Evolutionary conservation across 192 early-diverging fungal genomes (phyloP).

Genomic region (Mortierella alpina): DNA sequence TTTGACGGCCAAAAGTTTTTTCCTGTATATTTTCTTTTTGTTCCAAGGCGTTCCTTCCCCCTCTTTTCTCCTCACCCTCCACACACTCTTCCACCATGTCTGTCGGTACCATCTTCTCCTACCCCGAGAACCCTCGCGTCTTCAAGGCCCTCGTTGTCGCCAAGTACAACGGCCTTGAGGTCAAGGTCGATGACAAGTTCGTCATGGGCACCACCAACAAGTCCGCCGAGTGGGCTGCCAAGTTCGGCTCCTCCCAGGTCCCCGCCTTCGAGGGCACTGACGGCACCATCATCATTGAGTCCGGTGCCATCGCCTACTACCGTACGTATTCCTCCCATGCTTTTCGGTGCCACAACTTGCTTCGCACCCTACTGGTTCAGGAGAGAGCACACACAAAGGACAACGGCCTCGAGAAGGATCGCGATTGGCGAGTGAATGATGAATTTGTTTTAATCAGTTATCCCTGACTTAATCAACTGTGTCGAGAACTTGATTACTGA

Average conservation of each 20-base stretch:
- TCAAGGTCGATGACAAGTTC: constrained; percentile 72
- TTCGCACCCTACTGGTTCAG: background rate
- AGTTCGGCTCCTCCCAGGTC: constrained; percentile 93
- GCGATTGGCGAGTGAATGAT: constrained; percentile 45
- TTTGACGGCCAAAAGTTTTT: constrained; percentile 1
- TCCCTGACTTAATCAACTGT: constrained; percentile 54
- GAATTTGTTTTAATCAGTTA: constrained; percentile 49
- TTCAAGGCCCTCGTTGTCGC: constrained; percentile 75
- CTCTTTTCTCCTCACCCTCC: constrained; percentile 1
- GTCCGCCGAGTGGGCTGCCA: constrained; percentile 85
- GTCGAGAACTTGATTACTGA: constrained; percentile 47
- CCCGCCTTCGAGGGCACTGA: constrained; percentile 89
- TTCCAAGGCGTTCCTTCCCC: constrained; percentile 3
- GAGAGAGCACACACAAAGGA: background rate
- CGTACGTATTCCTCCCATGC: constrained; percentile 57
- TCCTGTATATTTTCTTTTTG: constrained; percentile 7
- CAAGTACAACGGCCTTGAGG: constrained; percentile 79
- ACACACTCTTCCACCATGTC: constrained; percentile 35
- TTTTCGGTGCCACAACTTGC: background rate
- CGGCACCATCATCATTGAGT: constrained; percentile 79
- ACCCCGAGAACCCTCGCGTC: constrained; percentile 80
- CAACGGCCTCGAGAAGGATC: background rate
- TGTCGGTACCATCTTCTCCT: constrained; percentile 64
- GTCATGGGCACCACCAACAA: constrained; percentile 79
- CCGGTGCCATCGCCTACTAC: constrained; percentile 94